Evolutionary conservation across 148 eudicot genomes (phyloP).

Genomic region (Rhododendron kiyosumense): DNA sequence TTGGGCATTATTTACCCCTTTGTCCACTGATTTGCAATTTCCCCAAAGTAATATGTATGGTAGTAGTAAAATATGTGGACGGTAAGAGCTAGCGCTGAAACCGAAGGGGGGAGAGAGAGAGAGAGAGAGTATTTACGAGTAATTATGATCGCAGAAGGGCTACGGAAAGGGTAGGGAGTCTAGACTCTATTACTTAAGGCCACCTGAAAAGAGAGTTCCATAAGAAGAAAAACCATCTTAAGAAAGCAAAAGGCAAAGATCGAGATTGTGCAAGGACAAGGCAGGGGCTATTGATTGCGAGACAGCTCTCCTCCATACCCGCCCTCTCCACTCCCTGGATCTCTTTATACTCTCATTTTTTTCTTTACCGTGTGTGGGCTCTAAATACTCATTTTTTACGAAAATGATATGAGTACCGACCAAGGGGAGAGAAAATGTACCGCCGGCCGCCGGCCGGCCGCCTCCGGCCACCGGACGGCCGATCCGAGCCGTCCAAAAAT

Average conservation of each 20-base stretch:
- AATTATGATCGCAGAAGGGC: not conserved
- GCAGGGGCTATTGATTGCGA: not conserved
- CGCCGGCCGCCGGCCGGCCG: too few species aligned
- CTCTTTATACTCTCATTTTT: not conserved
- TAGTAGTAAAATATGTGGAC: not conserved
- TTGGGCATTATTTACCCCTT: too few species aligned
- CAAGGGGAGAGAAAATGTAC: too few species aligned
- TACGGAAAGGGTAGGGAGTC: constrained; percentile 2
- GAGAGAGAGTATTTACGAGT: constrained; percentile 5
- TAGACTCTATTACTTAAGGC: constrained; percentile 9
- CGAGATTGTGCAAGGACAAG: not conserved
- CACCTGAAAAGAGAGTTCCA: constrained; percentile 28
- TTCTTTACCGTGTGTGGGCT: too few species aligned
- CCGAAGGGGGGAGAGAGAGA: constrained; percentile 18
- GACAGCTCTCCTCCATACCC: not conserved
- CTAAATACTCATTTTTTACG: too few species aligned
- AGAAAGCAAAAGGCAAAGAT: not conserved
- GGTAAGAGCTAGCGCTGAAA: constrained; percentile 28
- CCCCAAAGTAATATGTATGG: too few species aligned
- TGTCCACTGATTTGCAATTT: too few species aligned
- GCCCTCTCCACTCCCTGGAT: too few species aligned
- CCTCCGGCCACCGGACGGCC: too few species aligned
- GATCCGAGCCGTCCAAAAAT: too few species aligned
- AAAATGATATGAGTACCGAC: too few species aligned
- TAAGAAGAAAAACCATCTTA: constrained; percentile 12